phyloP scores from a whole-genome alignment of 31 red algal species.

The Bonnemaisonia californica region DNA sequence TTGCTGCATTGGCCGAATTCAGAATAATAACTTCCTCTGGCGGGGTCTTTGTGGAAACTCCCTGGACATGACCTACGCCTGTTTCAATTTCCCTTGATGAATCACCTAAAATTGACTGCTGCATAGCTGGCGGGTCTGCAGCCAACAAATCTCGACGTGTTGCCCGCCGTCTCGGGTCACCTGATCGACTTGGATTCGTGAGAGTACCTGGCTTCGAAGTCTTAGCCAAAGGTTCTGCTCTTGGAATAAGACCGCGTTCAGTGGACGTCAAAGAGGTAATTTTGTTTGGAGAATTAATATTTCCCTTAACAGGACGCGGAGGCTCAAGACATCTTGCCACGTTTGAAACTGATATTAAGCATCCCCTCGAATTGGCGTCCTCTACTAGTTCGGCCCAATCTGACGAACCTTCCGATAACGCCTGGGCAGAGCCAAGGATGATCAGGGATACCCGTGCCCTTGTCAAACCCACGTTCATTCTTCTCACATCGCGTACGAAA shows the following conservation, averaged over 20 bases:
- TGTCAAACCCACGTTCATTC: constrained; percentile 97
- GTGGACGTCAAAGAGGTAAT: no score
- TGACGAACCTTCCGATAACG: constrained; percentile 33
- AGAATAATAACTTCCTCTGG: no score
- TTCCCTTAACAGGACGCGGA: background rate
- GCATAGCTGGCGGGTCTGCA: background rate
- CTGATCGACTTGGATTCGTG: background rate
- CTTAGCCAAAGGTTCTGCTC: background rate
- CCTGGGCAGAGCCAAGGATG: constrained; percentile 46
- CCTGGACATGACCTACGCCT: background rate
- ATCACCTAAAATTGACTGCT: background rate
- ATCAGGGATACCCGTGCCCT: constrained; percentile 62
- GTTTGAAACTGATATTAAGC: constrained; percentile 58
- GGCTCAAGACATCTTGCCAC: constrained; percentile 52
- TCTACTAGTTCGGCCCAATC: constrained; percentile 42
- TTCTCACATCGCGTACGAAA: constrained; percentile 91
- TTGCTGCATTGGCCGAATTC: background rate
- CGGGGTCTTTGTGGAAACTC: background rate
- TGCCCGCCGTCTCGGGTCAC: background rate
- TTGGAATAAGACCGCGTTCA: no score
- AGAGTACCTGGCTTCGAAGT: background rate
- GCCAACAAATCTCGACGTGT: background rate
- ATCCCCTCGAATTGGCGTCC: constrained; percentile 76
- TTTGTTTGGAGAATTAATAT: background rate
- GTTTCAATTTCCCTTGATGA: background rate